A percentile compares a stretch with the other conserved stretches of the same genome.
These are phyloP conservation scores for Backusella luteola DNA, from an alignment of 192 early-diverging fungal species.

Conservation along the genomic window DNA sequence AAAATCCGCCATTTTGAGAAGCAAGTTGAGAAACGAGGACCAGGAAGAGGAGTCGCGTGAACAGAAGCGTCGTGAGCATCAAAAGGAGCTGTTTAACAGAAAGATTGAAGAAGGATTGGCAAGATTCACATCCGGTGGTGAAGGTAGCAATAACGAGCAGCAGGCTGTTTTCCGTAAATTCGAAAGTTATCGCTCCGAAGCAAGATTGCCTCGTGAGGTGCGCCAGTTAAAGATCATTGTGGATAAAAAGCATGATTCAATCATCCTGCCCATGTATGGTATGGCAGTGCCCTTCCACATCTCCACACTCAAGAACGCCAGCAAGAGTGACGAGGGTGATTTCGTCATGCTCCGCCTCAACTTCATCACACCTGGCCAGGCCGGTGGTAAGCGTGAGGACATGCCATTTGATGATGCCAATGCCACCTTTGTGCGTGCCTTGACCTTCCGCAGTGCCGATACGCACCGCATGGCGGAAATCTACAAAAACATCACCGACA, in stretches of 20 bases:
- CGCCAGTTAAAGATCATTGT: slow-evolving; percentile 84
- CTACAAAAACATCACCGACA: slow-evolving; percentile 78
- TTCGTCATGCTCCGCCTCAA: slow-evolving; percentile 91
- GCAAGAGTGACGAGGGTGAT: slow-evolving; percentile 93
- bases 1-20: slow-evolving; percentile 68
- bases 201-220: slow-evolving; percentile 78
- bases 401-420: slow-evolving; percentile 83
- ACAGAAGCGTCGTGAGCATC: slow-evolving; percentile 80
- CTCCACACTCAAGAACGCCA: slow-evolving; percentile 91
- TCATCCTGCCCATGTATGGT: slow-evolving; percentile 94
- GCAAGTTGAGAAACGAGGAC: slow-evolving; percentile 80
- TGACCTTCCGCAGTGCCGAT: slow-evolving; percentile 91
- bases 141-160: slow-evolving; percentile 60
- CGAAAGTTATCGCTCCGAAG: slow-evolving; percentile 94
- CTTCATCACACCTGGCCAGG: slow-evolving; percentile 92
- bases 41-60: slow-evolving; percentile 77
- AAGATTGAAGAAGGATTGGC: slow-evolving; percentile 79
- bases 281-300: slow-evolving; percentile 98
- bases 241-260: slow-evolving; percentile 80
- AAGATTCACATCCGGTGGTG: slow-evolving; percentile 56
- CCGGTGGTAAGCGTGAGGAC: slow-evolving; percentile 87
- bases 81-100: slow-evolving; percentile 78
- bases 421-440: slow-evolving; percentile 88
- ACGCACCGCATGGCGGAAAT: slow-evolving; percentile 79
- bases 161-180: slow-evolving; percentile 82